Percentiles rank a stretch among this genome's conserved stretches.
Conservation (phyloP, 495 filamentous ascomycete species). For the Neurospora sp. region DNA sequence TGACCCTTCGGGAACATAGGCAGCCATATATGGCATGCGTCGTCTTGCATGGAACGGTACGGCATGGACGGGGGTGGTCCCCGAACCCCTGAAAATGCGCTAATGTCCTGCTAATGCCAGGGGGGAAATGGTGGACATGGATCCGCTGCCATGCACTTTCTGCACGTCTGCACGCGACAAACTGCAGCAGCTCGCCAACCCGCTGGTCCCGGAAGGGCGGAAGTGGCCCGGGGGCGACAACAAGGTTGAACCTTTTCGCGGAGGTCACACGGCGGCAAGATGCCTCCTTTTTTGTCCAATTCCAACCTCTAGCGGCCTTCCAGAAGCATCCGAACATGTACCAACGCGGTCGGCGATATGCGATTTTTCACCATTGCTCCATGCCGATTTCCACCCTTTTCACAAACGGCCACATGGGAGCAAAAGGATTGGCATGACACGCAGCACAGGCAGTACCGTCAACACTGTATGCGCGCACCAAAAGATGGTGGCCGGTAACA, state of each 20-base stretch:
- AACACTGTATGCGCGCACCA: not conserved
- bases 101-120: not conserved
- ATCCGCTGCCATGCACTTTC: conserved; percentile 3
- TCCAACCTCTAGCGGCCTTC: conserved; percentile 10
- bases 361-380: not conserved
- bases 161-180: conserved; percentile 7
- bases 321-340: not conserved
- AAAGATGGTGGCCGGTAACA: not conserved
- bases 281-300: conserved; percentile 5
- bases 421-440: not conserved
- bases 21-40: not conserved
- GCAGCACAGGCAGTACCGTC: not conserved
- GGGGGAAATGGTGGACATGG: not conserved
- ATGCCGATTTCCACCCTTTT: not conserved
- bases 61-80: not conserved
- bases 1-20: not conserved
- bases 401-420: not conserved
- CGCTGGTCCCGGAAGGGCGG: conserved; percentile 15
- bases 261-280: conserved; percentile 18
- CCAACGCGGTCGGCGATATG: conserved; percentile 1
- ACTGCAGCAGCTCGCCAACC: conserved; percentile 8
- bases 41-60: conserved; percentile 1
- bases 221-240: not conserved
- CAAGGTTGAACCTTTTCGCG: not conserved
- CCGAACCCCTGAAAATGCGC: not conserved